Base-by-base conservation (phyloP, 139 green algal genomes). In the Pleodorina starrii region DNA sequence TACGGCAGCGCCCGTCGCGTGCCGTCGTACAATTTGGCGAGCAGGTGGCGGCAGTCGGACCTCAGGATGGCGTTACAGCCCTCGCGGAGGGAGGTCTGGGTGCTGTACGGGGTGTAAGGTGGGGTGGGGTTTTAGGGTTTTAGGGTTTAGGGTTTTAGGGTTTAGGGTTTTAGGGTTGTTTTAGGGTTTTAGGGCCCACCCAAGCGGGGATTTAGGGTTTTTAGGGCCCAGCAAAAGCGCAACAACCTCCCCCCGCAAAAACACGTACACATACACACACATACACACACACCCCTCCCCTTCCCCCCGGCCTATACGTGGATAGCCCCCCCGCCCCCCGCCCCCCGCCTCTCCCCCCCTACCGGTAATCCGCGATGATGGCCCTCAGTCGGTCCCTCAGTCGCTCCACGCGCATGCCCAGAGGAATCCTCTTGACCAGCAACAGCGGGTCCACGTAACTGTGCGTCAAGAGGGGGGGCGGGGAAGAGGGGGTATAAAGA, bases 21-120 rank as follows among this genome's bases (percentile, higher is more conserved):
- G n/a, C 82, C 66, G 63, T 76, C 82, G 69, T 83, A 79, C 60
- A 96, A 89, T 12, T 86, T 73, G 11, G 85, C 72, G 38, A 95
- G 86, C 36, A 98, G 93, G 21, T 92, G 82, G 21, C 94, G 44
- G 90, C 94, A 97, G 92, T 98, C 95, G 25, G 91, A 91, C 48
- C 94, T 91, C 74, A 99, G 94, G 83, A 99, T 98, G 48, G 90
- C 91, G 89, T 97, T 98, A 95, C 97, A 99, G 83, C 96, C 96
- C 77, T 98, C 92, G 32, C 96, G 95, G 74, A 99, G 92, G 21
- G 92, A 95, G 14, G 94, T 97, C 79, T 98, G 90, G 3, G 91
- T 90, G 38, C 57, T 88, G 87, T 1, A 10, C 29, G 19, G 27
- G 7, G 10, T n/a, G n/a, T n/a, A n/a, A n/a, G n/a, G n/a, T n/a